Base-by-base conservation (phyloP, 768 basidiomycete species). In the Exsudoporus frostii region DNA sequence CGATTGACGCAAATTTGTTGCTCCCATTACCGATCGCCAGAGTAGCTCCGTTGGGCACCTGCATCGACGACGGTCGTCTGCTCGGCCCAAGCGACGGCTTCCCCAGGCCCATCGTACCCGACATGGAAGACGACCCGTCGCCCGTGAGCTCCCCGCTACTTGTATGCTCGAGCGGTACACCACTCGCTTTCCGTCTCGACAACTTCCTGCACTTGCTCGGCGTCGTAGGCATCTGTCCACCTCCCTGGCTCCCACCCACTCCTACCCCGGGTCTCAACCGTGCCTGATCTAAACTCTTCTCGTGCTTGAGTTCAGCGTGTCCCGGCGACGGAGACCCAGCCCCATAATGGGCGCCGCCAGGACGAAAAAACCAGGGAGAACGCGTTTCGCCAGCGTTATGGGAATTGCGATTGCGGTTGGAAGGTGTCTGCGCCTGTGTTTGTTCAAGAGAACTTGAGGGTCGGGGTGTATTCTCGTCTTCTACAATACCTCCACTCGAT, bases 291-390 rank as follows among this genome's bases (percentile, higher is more conserved):
- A 65, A 50, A 54, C 71, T 65, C 54, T 58, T 68, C 56, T 68
- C 65, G 13, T 62, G 63, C 29, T 62, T 71, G 55, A 74, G 58
- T 14, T 70, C 71, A 58, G 58, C 58, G 48, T 55, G 54, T 34
- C 61, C 59, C 45, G 70, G 73, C 72, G 74, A 71, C 68, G 76
- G 71, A 61, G 74, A 73, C 63, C 73, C 76, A 64, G 76, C 64
- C 64, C 74, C 74, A 48, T 39, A 73, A 65, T 53, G 77, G 69
- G 68, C 70, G 75, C 76, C 76, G 60, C 71, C 70, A 66, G 70
- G 64, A 29, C 77, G 78, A 79, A 79, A 79, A 79, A 80, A 80
- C 79, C 79, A 80, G 22, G 63, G 57, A 11, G 67, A 45, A 11
- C 65, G 59, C n/a, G 55, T 22, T 43, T 49, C 61, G 7, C 52